These are phyloP conservation scores for Chernovozyma sophiae-reginae DNA, from an alignment of 1,139 yeast species.

Conservation along the genomic window DNA sequence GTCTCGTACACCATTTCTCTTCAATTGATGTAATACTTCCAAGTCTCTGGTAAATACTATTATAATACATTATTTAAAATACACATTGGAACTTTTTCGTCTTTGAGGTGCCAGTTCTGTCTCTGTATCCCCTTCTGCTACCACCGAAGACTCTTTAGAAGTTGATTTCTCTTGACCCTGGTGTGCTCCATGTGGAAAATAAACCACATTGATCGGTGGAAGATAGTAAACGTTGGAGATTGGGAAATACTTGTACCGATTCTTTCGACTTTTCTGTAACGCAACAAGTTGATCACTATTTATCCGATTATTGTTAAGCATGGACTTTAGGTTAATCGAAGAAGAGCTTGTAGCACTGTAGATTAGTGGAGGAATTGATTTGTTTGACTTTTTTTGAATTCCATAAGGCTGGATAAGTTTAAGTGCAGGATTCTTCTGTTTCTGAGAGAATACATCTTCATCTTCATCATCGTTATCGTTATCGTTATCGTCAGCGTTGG, in stretches of 20 bases:
- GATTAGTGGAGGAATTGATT: conserved; percentile 11
- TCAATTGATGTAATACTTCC: too few species aligned
- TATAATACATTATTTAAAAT: conserved; percentile 18
- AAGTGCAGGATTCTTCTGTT: conserved; percentile 5
- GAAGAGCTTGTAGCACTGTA: conserved; percentile 10
- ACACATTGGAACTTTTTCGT: conserved; percentile 27
- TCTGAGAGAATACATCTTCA: not conserved
- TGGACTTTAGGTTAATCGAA: conserved; percentile 12
- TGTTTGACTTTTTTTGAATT: conserved; percentile 2
- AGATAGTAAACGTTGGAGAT: conserved; percentile 52
- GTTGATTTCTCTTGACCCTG: conserved; percentile 21
- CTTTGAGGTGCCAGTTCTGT: conserved; percentile 10
- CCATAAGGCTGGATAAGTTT: conserved; percentile 9
- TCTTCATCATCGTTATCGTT: not conserved
- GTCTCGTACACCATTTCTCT: too few species aligned
- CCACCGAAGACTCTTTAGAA: conserved; percentile 6
- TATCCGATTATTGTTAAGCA: conserved; percentile 4
- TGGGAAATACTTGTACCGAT: conserved; percentile 50
- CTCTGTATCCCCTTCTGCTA: conserved; percentile 9
- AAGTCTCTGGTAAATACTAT: too few species aligned
- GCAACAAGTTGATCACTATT: conserved; percentile 4
- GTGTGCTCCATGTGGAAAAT: conserved; percentile 58
- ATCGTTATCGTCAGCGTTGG: conserved; percentile 1
- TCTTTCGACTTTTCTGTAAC: conserved; percentile 10
- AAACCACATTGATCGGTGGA: conserved; percentile 58